These are phyloP conservation scores for Monosporascus sp. DNA, from an alignment of 2,329 filamentous ascomycete genomes.

Conservation along the genomic window DNA sequence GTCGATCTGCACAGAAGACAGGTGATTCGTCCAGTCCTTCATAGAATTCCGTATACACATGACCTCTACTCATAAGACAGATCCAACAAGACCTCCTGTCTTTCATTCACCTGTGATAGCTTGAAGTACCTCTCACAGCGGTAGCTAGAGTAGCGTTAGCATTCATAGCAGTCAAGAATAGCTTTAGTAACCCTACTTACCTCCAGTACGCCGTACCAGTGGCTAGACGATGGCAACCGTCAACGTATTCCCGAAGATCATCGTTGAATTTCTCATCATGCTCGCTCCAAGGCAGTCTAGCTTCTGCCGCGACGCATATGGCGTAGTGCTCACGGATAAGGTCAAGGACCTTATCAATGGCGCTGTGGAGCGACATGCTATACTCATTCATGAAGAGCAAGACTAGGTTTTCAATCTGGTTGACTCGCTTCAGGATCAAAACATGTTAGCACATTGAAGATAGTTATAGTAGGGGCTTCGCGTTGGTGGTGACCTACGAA, in stretches of 20 bases:
- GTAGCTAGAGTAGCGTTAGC: constrained; percentile 13
- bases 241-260: constrained; percentile 21
- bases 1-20: too few relatives aligned
- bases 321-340: constrained; percentile 24
- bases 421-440: constrained; percentile 14
- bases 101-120: constrained; percentile 17
- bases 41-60: too few relatives aligned
- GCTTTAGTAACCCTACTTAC: constrained; percentile 5
- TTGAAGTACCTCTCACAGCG: constrained; percentile 23
- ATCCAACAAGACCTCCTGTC: constrained; percentile 18
- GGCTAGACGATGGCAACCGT: constrained; percentile 19
- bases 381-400: constrained; percentile 24
- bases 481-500: constrained; percentile 19
- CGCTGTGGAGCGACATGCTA: constrained; percentile 14
- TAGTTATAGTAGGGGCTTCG: too few relatives aligned
- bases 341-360: constrained; percentile 17
- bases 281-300: constrained; percentile 23
- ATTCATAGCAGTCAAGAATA: not conserved
- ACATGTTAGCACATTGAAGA: not conserved
- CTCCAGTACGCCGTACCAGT: constrained; percentile 25
- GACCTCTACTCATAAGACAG: constrained; percentile 13
- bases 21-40: too few relatives aligned
- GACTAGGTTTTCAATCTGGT: constrained; percentile 23
- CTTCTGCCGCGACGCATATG: constrained; percentile 21
- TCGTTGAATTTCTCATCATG: constrained; percentile 21